Conservation (phyloP, 345 rosid species). For the Limnanthes douglasii region DNA sequence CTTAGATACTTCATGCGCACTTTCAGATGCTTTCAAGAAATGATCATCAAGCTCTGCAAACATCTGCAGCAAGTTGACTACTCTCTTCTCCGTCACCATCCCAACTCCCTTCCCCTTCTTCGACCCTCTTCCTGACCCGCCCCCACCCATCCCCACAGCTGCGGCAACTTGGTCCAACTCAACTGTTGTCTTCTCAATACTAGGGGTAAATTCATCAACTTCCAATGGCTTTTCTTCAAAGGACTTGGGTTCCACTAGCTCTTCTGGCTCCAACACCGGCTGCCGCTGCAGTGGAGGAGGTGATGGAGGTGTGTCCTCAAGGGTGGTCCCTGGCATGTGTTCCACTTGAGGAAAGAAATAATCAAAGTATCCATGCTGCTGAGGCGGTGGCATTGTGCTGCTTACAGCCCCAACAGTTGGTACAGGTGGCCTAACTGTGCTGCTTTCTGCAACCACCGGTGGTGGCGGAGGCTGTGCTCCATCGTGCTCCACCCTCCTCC, state of each 20-base stretch:
- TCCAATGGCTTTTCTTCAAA: slow-evolving; percentile 23
- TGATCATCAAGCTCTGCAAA: slow-evolving; percentile 71
- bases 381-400: slow-evolving; percentile 18
- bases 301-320: slow-evolving; percentile 34
- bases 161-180: slow-evolving; percentile 17
- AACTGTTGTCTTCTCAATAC: slow-evolving; percentile 7
- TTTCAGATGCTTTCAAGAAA: slow-evolving; percentile 78
- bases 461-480: slow-evolving; percentile 6
- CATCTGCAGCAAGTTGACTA: slow-evolving; percentile 27
- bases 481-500: slow-evolving; percentile 5
- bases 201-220: slow-evolving; percentile 13
- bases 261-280: slow-evolving; percentile 10
- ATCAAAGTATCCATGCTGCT: slow-evolving; percentile 20
- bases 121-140: slow-evolving; percentile 14
- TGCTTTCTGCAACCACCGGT: slow-evolving; percentile 8
- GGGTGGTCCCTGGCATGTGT: slow-evolving; percentile 40
- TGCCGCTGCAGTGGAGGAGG: slow-evolving; percentile 3
- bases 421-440: slow-evolving; percentile 1
- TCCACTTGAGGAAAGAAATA: slow-evolving; percentile 34
- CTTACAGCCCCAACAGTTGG: too few species aligned
- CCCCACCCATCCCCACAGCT: too few species aligned
- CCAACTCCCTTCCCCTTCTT: slow-evolving; percentile 25
- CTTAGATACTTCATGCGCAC: slow-evolving; percentile 88
- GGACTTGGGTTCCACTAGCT: slow-evolving; percentile 15
- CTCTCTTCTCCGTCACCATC: slow-evolving; percentile 13